Evolutionary conservation across 306 rosid species (phyloP).

Genomic region (Sophora flavescens): DNA sequence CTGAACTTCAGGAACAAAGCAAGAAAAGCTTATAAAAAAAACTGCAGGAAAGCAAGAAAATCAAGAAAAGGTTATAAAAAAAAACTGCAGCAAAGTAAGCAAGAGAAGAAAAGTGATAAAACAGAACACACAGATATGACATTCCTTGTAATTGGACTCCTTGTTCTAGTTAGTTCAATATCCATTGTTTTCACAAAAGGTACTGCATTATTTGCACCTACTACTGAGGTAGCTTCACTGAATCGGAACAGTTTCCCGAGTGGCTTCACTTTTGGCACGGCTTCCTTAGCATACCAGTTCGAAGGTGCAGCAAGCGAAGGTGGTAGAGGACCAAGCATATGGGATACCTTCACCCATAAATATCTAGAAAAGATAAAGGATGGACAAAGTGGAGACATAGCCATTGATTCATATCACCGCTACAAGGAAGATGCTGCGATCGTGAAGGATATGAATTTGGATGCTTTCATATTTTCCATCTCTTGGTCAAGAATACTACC

Average conservation of each 20-base stretch:
- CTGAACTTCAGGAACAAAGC: no score
- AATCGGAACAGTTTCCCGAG: constrained; percentile 35
- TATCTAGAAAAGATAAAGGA: constrained; percentile 16
- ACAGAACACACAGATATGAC: constrained; percentile 6
- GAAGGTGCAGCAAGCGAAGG: constrained; percentile 68
- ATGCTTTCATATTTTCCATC: no score
- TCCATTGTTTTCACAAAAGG: not conserved
- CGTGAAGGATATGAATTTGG: no score
- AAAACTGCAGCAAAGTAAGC: no score
- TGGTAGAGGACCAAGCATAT: constrained; percentile 68
- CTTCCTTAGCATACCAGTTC: constrained; percentile 45
- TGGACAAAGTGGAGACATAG: no score
- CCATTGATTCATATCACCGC: no score
- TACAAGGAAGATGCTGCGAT: no score
- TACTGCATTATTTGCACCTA: no score
- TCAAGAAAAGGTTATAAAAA: no score
- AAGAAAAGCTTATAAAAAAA: no score
- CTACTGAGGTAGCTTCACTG: not conserved
- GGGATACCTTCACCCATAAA: constrained; percentile 66
- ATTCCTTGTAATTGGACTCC: not conserved
- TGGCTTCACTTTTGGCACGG: constrained; percentile 45
- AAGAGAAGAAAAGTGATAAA: not conserved
- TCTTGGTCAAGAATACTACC: no score
- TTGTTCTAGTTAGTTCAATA: constrained; percentile 1
- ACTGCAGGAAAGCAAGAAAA: no score